Evolutionary conservation across 306 rosid species (phyloP).

Genomic region (Vigna radiata): DNA sequence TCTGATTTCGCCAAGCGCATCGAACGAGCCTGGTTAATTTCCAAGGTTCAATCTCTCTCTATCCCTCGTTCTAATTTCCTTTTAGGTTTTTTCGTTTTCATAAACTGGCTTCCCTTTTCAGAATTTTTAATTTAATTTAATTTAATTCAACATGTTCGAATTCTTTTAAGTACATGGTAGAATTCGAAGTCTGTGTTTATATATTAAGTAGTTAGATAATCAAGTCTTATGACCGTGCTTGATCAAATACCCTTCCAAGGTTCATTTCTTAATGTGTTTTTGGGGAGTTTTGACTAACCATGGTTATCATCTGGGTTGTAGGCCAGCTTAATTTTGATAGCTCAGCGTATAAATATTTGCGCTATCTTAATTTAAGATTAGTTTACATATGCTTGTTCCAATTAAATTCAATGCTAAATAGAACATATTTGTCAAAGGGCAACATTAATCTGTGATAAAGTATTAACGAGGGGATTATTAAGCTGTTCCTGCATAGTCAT

Average conservation of each 20-base stretch:
- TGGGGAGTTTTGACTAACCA: not conserved
- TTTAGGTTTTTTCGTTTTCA: not conserved
- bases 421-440: not conserved
- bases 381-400: not conserved
- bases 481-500: not conserved
- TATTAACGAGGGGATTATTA: not conserved
- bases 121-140: not conserved
- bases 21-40: slow-evolving; percentile 89
- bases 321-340: not conserved
- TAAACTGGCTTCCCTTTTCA: not conserved
- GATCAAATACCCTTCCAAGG: not conserved
- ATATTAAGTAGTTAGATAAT: too few relatives aligned
- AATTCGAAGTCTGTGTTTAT: too few relatives aligned
- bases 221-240: not conserved
- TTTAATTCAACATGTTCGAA: not conserved
- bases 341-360: too few relatives aligned
- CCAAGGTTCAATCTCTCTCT: slow-evolving; percentile 60
- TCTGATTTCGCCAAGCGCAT: slow-evolving; percentile 74
- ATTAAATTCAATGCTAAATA: not conserved
- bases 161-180: not conserved
- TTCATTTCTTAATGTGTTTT: not conserved
- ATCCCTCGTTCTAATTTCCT: not conserved
- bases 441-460: not conserved
- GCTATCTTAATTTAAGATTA: not conserved
- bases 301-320: not conserved